A percentile compares a stretch with the other conserved stretches of the same genome.
phyloP scores from a whole-genome alignment of 129 eudicot species.

The carrot (Daucus carota) region DH1_v3.0 NC_030382.2:53765501-53766000 shows the following conservation, averaged over 20 bases:
- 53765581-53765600: conserved; percentile 84
- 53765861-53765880: conserved; percentile 81
- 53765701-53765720: conserved; percentile 85
- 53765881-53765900: conserved; percentile 74
- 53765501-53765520: conserved; percentile 89
- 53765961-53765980: conserved; percentile 96
- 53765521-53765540: conserved; percentile 88
- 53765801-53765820: conserved; percentile 59
- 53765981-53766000: conserved; percentile 97
- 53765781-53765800: conserved; percentile 92
- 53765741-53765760: conserved; percentile 76
- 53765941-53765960: conserved; percentile 92
- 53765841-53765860: conserved; percentile 91
- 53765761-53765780: conserved; percentile 81
- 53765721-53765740: conserved; percentile 91
- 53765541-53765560: conserved; percentile 65
- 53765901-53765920: conserved; percentile 93
- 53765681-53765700: conserved; percentile 88
- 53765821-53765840: conserved; percentile 84
- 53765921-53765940: conserved; percentile 99
- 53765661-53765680: conserved; percentile 97
- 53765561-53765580: conserved; percentile 90
- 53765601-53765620: conserved; percentile 89
- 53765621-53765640: conserved; percentile 90
- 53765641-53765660: conserved; percentile 90